These are phyloP conservation scores for Aspergillus baeticus DNA, from an alignment of 495 filamentous ascomycete species.

Conservation along the genomic window DNA sequence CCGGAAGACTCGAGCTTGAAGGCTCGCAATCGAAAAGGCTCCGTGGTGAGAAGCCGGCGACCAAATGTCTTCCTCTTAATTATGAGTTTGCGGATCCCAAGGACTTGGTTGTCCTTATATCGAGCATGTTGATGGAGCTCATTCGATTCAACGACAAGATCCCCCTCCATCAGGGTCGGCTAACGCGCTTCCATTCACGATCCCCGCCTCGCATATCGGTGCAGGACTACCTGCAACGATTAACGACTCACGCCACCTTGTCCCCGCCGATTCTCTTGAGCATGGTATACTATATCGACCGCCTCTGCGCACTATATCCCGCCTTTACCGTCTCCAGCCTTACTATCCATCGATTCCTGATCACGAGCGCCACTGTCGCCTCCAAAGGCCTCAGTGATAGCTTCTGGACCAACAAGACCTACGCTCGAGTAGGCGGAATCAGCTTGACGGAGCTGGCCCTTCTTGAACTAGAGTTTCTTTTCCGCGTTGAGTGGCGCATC, in stretches of 20 bases:
- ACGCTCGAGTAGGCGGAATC: constrained; percentile 90
- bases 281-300: constrained; percentile 99
- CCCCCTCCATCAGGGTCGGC: constrained; percentile 74
- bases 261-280: constrained; percentile 94
- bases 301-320: constrained; percentile 86
- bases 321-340: constrained; percentile 92
- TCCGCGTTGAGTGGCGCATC: constrained; percentile 91
- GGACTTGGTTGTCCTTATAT: constrained; percentile 84
- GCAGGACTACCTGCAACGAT: constrained; percentile 83
- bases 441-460: constrained; percentile 83
- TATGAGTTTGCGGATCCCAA: constrained; percentile 80
- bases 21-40: constrained; percentile 52
- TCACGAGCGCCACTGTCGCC: constrained; percentile 91
- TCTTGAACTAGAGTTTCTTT: constrained; percentile 91
- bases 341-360: constrained; percentile 95
- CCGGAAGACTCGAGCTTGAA: constrained; percentile 48
- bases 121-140: constrained; percentile 92
- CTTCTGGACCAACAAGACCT: constrained; percentile 97
- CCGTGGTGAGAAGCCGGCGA: constrained; percentile 52
- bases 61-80: constrained; percentile 69
- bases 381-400: constrained; percentile 94
- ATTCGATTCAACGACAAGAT: constrained; percentile 90
- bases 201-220: constrained; percentile 94
- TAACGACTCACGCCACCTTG: constrained; percentile 91
- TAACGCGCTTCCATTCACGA: constrained; percentile 94